Base-by-base conservation (phyloP, 2,329 filamentous ascomycete species). In the Iodosphaeria phyllophila region DNA sequence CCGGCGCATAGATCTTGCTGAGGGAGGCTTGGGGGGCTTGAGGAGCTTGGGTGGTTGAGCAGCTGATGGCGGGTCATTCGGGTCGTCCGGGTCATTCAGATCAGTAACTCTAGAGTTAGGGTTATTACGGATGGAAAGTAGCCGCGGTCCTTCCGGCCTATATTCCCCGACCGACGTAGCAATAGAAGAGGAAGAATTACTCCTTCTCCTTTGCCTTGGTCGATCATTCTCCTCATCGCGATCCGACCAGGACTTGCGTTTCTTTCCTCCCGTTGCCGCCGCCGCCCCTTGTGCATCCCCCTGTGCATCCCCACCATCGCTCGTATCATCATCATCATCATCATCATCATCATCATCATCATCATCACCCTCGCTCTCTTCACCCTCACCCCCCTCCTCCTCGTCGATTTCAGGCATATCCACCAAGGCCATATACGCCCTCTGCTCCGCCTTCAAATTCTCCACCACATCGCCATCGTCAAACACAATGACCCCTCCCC, bases 401-500 rank as follows among this genome's bases (percentile, higher is more conserved):
- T 89, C 79, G 19, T 80, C 80, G 23, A 92, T 54, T 23, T 91
- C 79, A 1, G 84, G 86, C 83, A 98, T 95, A 32, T 83, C 75
- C 22, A 80, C 59, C 25, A 95, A 54, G n/a, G 75, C 74, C 34
- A 78, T 66, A 42, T 91, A 95, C 19, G 89, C 84, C 30, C 80
- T 72, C 36, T 70, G 65, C 49, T 95, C 83, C 1, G 55, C 54
- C 8, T 49, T 51, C 17, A 98, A 54, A 17, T 84, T 78, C 36
- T 86, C 77, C 36, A 86, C 77, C 25, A 98, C 84, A 46, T 98
- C 89, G 2, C 86, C 89, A 43, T 95, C 89, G 42, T 95, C 89
- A 46, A 89, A 92, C 3, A 93, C 83, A 31, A 98, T 68, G 20
- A 98, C 77, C 0, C 89, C 89, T 11, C 86, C 86, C 41, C 65